Base-by-base conservation (phyloP, 1,139 yeast genomes). In the Saccharomyces hybrid region DNA sequence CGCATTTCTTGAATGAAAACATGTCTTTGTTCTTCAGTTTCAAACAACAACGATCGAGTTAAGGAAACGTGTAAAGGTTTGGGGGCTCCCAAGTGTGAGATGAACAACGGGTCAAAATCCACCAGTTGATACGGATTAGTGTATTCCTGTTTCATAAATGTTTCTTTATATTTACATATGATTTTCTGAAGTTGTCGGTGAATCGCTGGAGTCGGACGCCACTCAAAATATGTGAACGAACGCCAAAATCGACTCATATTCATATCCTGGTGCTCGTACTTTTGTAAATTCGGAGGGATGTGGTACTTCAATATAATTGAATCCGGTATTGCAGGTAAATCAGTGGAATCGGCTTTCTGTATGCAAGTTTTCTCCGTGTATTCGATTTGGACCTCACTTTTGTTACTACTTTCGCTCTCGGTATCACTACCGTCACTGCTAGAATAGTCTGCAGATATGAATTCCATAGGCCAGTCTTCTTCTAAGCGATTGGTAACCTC, bases 51-150 rank as follows among this genome's bases (percentile, higher is more conserved):
- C 25, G 53, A 51, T 8, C 59, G 53, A 3, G 61, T 53, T 29
- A 63, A 56, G 9, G 67, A 62, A 14, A 63, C 53, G 42, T 63
- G 67, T 42, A 63, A 51, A n/a, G 65, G 62, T 41, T 53, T 47
- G 9, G 62, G 61, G 5, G 66, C 57, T 4, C 63, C 62, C 38
- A 63, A 48, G 16, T 62, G 49, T 31, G 63, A 62, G 14, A 55
- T 19, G 47, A 57, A 60, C 47, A 61, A 51, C 6, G 66, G 65
- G 41, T 58, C 57, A 32, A 63, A 61, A 3, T 47, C 47, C n/a
- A 50, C 29, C 16, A 48, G 47, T 28, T 50, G 47, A 34, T 50
- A 19, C 25, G 53, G 19, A 19, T 49, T 27, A 46, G 53, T 47
- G 14, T 44, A 47, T 25, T 50, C 34, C 6, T 38, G n/a, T 19